Conservation (phyloP, 441 rosid species). For the Adansonia rubrostipa region DNA sequence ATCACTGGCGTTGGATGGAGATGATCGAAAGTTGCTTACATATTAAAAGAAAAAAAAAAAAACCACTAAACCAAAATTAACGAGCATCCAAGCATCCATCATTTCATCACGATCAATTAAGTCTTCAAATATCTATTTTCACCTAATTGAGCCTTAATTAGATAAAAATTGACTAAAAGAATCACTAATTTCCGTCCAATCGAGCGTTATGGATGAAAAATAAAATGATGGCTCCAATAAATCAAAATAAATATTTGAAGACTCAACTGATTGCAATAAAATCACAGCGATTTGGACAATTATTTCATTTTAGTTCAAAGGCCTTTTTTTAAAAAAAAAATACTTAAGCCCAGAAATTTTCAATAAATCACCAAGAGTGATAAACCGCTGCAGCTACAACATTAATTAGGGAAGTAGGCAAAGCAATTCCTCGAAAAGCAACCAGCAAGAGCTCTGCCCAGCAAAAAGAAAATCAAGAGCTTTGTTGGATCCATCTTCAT, state of each 20-base stretch:
- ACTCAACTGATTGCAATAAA: neutral
- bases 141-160: neutral
- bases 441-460: conserved; percentile 22
- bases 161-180: neutral
- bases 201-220: neutral
- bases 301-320: neutral
- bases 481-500: conserved; percentile 43
- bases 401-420: conserved; percentile 23
- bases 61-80: neutral
- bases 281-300: neutral
- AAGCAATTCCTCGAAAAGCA: neutral
- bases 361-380: conserved; percentile 25
- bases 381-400: conserved; percentile 23
- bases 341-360: conserved; percentile 9
- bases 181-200: neutral
- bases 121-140: neutral
- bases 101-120: neutral
- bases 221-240: neutral
- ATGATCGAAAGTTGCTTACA: conserved; percentile 7
- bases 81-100: neutral
- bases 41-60: neutral
- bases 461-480: conserved; percentile 21
- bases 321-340: neutral
- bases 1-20: conserved; percentile 25
- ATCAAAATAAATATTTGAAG: neutral